phyloP scores from a whole-genome alignment of 2,329 filamentous ascomycete species.

The Exophiala spinifera region DNA sequence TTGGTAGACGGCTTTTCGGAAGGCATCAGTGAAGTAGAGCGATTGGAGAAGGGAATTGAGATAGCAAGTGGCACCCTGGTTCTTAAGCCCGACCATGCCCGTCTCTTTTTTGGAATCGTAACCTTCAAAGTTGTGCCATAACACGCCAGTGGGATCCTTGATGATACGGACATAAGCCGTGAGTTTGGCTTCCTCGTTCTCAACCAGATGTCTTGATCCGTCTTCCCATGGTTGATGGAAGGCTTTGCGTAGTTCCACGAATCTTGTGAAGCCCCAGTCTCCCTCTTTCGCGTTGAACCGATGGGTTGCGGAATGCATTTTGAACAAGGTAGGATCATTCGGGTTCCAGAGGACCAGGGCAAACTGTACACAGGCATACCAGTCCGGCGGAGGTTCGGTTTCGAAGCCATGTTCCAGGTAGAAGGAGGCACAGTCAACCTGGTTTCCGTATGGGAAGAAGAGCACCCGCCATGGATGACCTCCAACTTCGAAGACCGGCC shows the following conservation, averaged over 20 bases:
- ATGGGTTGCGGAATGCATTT: constrained; percentile 79
- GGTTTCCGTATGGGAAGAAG: constrained; percentile 93
- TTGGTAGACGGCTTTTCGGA: constrained; percentile 96
- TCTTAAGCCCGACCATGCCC: constrained; percentile 92
- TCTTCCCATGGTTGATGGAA: constrained; percentile 77
- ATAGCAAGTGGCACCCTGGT: constrained; percentile 91
- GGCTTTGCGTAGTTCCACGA: constrained; percentile 81
- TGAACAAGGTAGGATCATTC: constrained; percentile 80
- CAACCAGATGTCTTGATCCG: constrained; percentile 54
- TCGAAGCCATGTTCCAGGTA: constrained; percentile 91
- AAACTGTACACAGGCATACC: constrained; percentile 96
- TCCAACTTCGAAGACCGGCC: constrained; percentile 80
- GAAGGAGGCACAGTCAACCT: constrained; percentile 88
- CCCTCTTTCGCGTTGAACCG: constrained; percentile 94
- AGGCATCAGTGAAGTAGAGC: constrained; percentile 83
- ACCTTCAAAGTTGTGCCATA: constrained; percentile 49
- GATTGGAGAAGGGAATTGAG: constrained; percentile 82
- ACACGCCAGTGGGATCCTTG: constrained; percentile 48
- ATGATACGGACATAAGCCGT: constrained; percentile 50
- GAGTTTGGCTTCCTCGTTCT: constrained; percentile 46
- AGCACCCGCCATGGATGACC: constrained; percentile 92
- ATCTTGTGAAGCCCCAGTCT: constrained; percentile 98
- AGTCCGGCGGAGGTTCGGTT: constrained; percentile 74
- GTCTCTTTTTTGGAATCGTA: constrained; percentile 99
- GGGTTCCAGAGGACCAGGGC: constrained; percentile 91